Evolutionary conservation across 23 red algal species (phyloP), one percentile per base, ranked within the genome.

Genomic region (Gracilaria domingensis): DNA sequence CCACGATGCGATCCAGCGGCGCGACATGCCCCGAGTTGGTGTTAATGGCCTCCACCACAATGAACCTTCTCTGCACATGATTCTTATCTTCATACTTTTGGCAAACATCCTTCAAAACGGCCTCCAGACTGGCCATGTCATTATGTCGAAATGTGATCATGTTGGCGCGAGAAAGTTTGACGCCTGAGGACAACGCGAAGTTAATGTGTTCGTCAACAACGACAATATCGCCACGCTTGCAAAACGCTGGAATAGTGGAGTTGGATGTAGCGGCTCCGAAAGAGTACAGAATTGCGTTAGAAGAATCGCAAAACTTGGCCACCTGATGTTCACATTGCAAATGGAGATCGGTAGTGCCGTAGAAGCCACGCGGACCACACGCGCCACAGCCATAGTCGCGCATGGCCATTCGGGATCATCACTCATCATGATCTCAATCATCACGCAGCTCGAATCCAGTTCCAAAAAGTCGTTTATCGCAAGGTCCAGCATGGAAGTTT

Each of bases 301-400:
- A 79, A 8, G 94, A 56, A 25, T 65, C 72, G 12, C 74, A 89
- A 66, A 94, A 96, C n/a, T 67, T 57, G 12, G 97, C 97, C 2
- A 99, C 53, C 24, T 39, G 61, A 25, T 91, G 71, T 71, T 99
- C 97, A 71, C 91, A 94, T 28, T 87, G 60, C 50, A 99, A 39
- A 78, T 99, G 97, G 7, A 91, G 57, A 72, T 90, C 91, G 56
- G 89, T 87, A 38, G 94, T 99, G 38, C 97, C 97, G 64, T 99
- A 99, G 83, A 99, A 99, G 21, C 97, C 97, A 33, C 97, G 80
- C 67, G 96, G 96, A 17, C 96, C 96, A 88, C 96, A 98, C 12
- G 96, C 93, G 56, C 96, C 96, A 39, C 85, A 92, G 29, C 96
- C 96, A 64, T 90, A 94, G 14, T 81, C 39, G 8, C 59, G 45